These are phyloP conservation scores for Aspergillus funiculosus DNA, from an alignment of 495 filamentous ascomycete genomes.

Conservation along the genomic window DNA sequence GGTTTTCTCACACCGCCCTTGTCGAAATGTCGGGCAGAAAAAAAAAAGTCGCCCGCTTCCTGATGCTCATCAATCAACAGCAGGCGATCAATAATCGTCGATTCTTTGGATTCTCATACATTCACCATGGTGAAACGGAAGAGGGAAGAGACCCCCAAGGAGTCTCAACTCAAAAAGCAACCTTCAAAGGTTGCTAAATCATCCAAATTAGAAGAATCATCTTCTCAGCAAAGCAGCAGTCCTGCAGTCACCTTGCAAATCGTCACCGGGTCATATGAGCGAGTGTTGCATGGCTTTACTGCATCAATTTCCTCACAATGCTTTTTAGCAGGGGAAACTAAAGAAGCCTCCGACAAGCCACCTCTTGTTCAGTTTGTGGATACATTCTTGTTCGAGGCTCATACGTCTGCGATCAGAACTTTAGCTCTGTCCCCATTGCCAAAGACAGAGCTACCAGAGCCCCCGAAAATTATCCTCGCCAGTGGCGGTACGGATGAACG, in stretches of 20 bases:
- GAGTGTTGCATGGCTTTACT: slow-evolving; percentile 85
- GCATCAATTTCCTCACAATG: slow-evolving; percentile 53
- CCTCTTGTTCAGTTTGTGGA: slow-evolving; percentile 67
- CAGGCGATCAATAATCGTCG: slow-evolving; percentile 8
- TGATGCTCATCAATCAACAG: slow-evolving; percentile 14
- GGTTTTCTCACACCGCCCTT: slow-evolving; percentile 4
- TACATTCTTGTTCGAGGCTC: slow-evolving; percentile 92
- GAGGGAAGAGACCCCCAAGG: slow-evolving; percentile 45
- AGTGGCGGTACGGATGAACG: slow-evolving; percentile 87
- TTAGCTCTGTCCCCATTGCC: slow-evolving; percentile 80
- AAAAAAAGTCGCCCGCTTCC: slow-evolving; percentile 24
- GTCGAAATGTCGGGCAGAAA: slow-evolving; percentile 18
- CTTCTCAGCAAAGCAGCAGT: slow-evolving; percentile 17
- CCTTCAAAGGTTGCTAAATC: slow-evolving; percentile 36
- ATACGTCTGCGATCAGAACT: slow-evolving; percentile 83
- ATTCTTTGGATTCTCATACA: slow-evolving; percentile 5
- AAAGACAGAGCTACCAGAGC: slow-evolving; percentile 40
- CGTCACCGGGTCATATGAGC: slow-evolving; percentile 90
- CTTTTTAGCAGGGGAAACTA: slow-evolving; percentile 17
- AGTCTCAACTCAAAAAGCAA: slow-evolving; percentile 24
- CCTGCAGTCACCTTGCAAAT: slow-evolving; percentile 67
- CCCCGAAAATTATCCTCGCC: slow-evolving; percentile 76
- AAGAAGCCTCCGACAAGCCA: slow-evolving; percentile 23
- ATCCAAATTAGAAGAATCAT: slow-evolving; percentile 20
- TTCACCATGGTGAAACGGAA: slow-evolving; percentile 71